These are phyloP conservation scores for Strobilomyces echinocephalus DNA, from an alignment of 768 basidiomycete species.

Conservation along the genomic window DNA sequence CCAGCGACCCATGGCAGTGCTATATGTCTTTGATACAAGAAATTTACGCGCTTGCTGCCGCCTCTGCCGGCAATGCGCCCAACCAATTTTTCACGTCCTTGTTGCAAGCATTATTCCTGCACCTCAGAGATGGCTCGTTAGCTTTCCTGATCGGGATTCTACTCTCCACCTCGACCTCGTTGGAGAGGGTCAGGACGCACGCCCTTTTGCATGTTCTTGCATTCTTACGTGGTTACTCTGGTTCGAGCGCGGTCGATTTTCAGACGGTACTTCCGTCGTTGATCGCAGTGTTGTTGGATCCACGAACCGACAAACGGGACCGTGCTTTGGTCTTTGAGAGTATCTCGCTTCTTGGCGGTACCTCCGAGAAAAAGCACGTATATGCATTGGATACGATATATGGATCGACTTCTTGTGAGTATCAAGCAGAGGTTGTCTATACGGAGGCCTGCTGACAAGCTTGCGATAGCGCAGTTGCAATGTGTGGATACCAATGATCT, in stretches of 20 bases:
- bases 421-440: neutral
- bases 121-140: constrained; percentile 64
- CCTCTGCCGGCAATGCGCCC: constrained; percentile 41
- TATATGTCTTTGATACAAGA: constrained; percentile 60
- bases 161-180: constrained; percentile 40
- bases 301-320: constrained; percentile 25
- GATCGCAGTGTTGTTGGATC: constrained; percentile 48
- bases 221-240: constrained; percentile 70
- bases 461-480: constrained; percentile 47
- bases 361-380: constrained; percentile 43
- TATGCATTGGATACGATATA: constrained; percentile 76
- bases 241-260: constrained; percentile 62
- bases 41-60: constrained; percentile 66
- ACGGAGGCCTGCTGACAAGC: constrained; percentile 7
- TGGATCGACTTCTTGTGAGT: constrained; percentile 54
- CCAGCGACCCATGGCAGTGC: constrained; percentile 23
- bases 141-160: constrained; percentile 74
- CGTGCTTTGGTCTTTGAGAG: constrained; percentile 47
- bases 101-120: constrained; percentile 61
- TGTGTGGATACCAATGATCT: constrained; percentile 66
- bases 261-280: constrained; percentile 72
- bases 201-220: constrained; percentile 75
- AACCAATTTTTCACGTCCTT: constrained; percentile 47
- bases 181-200: constrained; percentile 39
- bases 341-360: constrained; percentile 42